Conservation (phyloP, 257 asterid species). For the Plantago elongata region DNA sequence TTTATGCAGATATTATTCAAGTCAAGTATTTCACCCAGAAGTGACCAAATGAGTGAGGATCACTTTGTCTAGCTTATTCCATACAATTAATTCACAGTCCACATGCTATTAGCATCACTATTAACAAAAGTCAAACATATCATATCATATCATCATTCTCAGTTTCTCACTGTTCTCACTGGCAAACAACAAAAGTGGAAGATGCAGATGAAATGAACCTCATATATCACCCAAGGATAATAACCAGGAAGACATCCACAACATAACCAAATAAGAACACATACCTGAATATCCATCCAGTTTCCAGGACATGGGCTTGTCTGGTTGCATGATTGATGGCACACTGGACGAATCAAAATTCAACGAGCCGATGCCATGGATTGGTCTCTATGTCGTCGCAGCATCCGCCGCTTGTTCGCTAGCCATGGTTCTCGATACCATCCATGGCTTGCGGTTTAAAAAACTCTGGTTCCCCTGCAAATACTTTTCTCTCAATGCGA, state of each 20-base stretch:
- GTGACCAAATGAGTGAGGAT: too few relatives aligned
- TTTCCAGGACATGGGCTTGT: constrained; percentile 31
- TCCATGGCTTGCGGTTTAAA: constrained; percentile 40
- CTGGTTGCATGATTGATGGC: constrained; percentile 49
- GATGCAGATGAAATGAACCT: not conserved
- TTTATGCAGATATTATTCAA: too few relatives aligned
- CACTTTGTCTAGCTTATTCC: too few relatives aligned
- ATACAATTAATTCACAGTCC: too few relatives aligned
- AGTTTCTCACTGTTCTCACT: too few relatives aligned
- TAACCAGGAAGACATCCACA: too few relatives aligned
- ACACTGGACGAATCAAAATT: constrained; percentile 42
- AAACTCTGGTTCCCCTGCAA: constrained; percentile 72
- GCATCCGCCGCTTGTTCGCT: constrained; percentile 62
- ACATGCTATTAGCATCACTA: too few relatives aligned
- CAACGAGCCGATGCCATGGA: constrained; percentile 70
- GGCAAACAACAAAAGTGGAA: not conserved
- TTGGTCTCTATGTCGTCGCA: constrained; percentile 51
- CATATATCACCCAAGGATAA: not conserved
- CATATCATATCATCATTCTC: too few relatives aligned
- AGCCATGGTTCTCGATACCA: constrained; percentile 46
- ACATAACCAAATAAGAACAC: too few relatives aligned
- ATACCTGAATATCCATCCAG: not conserved
- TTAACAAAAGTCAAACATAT: too few relatives aligned
- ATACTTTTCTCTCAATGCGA: constrained; percentile 74
- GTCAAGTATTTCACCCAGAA: too few relatives aligned